Percentiles rank a stretch among this genome's conserved stretches.
phyloP scores from a whole-genome alignment of 1,284 basidiomycete genomes.

The Ustilago tritici region DNA sequence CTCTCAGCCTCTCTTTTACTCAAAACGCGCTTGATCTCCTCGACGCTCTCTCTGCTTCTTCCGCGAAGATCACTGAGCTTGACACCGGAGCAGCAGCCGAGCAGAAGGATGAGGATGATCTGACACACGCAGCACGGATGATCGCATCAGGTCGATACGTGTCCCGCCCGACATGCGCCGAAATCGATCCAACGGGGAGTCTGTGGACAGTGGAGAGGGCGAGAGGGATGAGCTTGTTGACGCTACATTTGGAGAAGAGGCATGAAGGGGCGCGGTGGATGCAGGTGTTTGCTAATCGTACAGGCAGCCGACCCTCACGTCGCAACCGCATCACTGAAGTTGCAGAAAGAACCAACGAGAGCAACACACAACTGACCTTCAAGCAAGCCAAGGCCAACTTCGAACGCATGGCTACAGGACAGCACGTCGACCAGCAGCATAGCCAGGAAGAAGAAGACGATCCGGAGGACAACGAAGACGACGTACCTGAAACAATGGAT shows the following conservation, averaged over 20 bases:
- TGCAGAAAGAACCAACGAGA: background rate
- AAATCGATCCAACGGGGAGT: slow-evolving; percentile 52
- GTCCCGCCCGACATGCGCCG: slow-evolving; percentile 57
- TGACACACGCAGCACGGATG: slow-evolving; percentile 28
- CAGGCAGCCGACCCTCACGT: background rate
- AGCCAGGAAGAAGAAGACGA: slow-evolving; percentile 31
- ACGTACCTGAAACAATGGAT: slow-evolving; percentile 89
- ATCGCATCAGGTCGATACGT: slow-evolving; percentile 47
- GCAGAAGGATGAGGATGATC: slow-evolving; percentile 19
- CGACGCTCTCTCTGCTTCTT: slow-evolving; percentile 1
- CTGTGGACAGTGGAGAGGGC: slow-evolving; percentile 59
- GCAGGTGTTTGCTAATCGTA: slow-evolving; percentile 76
- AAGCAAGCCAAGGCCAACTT: slow-evolving; percentile 21
- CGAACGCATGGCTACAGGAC: slow-evolving; percentile 15
- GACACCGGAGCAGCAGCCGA: background rate
- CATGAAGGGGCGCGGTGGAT: slow-evolving; percentile 80
- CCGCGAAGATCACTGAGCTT: slow-evolving; percentile 75
- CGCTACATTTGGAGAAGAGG: slow-evolving; percentile 62
- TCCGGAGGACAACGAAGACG: slow-evolving; percentile 72
- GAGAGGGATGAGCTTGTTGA: slow-evolving; percentile 40
- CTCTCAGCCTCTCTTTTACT: slow-evolving; percentile 77
- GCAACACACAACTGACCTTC: slow-evolving; percentile 34
- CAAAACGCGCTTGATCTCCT: slow-evolving; percentile 61
- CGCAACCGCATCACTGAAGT: slow-evolving; percentile 6
- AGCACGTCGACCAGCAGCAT: slow-evolving; percentile 4